Evolutionary conservation across 2,329 filamentous ascomycete genomes (phyloP), one percentile per base, ranked within the genome.

Genomic region (Alternaria viburni): DNA sequence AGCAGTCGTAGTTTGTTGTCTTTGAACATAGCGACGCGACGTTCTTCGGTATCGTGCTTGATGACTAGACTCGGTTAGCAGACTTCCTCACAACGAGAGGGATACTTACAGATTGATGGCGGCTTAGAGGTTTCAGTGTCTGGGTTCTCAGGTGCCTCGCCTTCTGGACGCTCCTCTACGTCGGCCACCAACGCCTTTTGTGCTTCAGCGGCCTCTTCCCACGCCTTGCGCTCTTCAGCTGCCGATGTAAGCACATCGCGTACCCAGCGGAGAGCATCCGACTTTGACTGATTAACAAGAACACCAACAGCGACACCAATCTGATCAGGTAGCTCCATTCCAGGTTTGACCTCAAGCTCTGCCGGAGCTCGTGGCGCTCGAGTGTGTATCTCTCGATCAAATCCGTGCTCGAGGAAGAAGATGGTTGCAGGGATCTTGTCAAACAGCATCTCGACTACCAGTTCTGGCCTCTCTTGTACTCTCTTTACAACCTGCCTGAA

Each of bases 361-460:
- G 92, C 91, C 0, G 90, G 93, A 4, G 93, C 87, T 68, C 88
- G 88, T 10, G 89, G 87, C 46, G 88, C 86, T n/a, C 86, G 83
- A 19, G 86, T 86, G 23, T 90, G 77, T 0, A 90, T 88, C 68
- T 95, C 93, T 74, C 90, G 92, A 73, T 97, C 93, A 70, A 93
- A 91, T 0, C 96, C 96, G 74, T 94, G 93, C 75, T 98, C 94
- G 6, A 99, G 86, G 76, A 93, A 98, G 80, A 92, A 93, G 1
- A 93, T 87, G 0, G 93, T 97, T 49, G 88, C 87, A 55, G 89
- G 90, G 61, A 93, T 91, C 80, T 99, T 99, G 79, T 92, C 97
- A 80, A 99, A 99, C 13, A 99, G 85, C 86, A 99, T 88, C 80
- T 99, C 96, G 1, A 96, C 90, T 54, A 97, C 86, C 44, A 97